phyloP scores from a whole-genome alignment of 1,284 basidiomycete species.

The Naganishia liquefaciens region DNA sequence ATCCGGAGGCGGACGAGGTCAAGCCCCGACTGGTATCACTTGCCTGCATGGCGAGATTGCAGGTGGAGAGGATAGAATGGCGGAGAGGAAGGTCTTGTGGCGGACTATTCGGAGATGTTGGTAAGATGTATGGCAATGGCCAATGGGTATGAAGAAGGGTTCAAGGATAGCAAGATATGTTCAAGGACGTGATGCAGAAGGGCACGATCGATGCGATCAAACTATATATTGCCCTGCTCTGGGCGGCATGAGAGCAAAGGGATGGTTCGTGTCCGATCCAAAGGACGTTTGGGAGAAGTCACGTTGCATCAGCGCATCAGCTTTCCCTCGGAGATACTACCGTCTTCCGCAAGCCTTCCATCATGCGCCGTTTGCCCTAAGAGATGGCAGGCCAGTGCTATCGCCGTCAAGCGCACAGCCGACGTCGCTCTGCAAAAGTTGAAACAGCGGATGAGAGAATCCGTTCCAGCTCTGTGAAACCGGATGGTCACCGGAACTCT shows the following conservation, averaged over 20 bases:
- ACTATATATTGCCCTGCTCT: neutral
- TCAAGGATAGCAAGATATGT: neutral
- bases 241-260: too few species aligned
- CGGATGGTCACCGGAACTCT: too few species aligned
- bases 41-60: slow-evolving; percentile 3
- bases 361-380: too few species aligned
- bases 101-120: neutral
- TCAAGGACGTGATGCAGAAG: neutral
- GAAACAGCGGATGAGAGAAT: too few species aligned
- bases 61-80: neutral
- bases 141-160: neutral
- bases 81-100: neutral
- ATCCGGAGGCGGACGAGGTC: slow-evolving; percentile 1
- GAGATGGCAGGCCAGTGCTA: too few species aligned
- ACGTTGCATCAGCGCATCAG: neutral
- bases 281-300: neutral
- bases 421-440: too few species aligned
- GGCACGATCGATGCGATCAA: neutral
- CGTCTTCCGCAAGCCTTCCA: too few species aligned
- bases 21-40: neutral
- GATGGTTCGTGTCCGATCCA: too few species aligned
- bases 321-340: too few species aligned
- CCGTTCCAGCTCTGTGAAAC: too few species aligned
- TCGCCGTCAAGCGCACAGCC: too few species aligned
- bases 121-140: neutral